A percentile compares a stretch with the other conserved stretches of the same genome.
phyloP scores from a whole-genome alignment of 164 flowering plant species.

The Akebia trifoliata region DNA sequence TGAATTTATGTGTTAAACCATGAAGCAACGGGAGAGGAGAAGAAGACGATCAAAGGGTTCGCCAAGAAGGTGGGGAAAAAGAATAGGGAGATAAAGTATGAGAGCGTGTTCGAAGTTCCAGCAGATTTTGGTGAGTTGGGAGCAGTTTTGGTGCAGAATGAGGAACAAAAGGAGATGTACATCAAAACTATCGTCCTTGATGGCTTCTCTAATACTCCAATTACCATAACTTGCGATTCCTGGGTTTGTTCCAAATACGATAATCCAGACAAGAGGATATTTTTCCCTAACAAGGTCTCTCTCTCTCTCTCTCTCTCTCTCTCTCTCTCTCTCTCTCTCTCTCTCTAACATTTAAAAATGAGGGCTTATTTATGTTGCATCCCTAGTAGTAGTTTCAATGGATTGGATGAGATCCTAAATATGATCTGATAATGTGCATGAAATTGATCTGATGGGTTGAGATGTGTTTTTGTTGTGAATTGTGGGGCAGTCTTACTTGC shows the following conservation, averaged over 20 bases:
- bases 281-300: slow-evolving; percentile 58
- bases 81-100: slow-evolving; percentile 29
- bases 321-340: not conserved
- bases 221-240: slow-evolving; percentile 36
- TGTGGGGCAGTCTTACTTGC: slow-evolving; percentile 51
- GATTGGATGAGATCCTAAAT: not conserved
- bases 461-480: not conserved
- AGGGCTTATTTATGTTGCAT: not conserved
- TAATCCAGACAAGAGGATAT: slow-evolving; percentile 42
- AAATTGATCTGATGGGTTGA: no score
- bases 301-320: not conserved
- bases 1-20: no score
- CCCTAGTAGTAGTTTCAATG: no score
- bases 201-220: slow-evolving; percentile 30
- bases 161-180: slow-evolving; percentile 54
- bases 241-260: slow-evolving; percentile 56
- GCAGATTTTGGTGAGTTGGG: slow-evolving; percentile 50
- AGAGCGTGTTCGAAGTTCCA: slow-evolving; percentile 31
- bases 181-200: slow-evolving; percentile 35
- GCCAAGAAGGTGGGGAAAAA: slow-evolving; percentile 21
- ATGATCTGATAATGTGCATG: no score
- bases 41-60: slow-evolving; percentile 23
- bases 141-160: slow-evolving; percentile 49
- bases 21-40: slow-evolving; percentile 40
- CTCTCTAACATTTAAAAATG: not conserved